A percentile compares a stretch with the other conserved stretches of the same genome.
These are phyloP conservation scores for Alternaria novae-zelandiae DNA, from an alignment of 2,329 filamentous ascomycete species.

Conservation along the genomic window DNA sequence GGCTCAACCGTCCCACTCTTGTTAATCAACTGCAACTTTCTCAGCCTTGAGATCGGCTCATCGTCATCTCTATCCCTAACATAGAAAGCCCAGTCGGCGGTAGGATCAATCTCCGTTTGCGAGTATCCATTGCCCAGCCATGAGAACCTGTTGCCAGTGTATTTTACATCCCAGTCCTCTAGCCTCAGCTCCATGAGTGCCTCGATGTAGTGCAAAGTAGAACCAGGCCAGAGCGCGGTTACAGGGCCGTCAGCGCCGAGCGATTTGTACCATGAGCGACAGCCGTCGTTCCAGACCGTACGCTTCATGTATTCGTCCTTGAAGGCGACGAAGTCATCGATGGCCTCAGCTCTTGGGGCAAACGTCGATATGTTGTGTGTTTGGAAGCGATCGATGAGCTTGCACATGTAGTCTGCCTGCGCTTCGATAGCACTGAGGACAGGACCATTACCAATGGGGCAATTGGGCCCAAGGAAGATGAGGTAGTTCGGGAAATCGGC, in stretches of 20 bases:
- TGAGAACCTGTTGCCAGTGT: constrained; percentile 45
- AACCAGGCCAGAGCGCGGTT: constrained; percentile 54
- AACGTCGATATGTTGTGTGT: constrained; percentile 55
- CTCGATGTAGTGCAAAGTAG: constrained; percentile 59
- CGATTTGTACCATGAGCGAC: constrained; percentile 54
- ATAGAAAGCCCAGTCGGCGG: constrained; percentile 47
- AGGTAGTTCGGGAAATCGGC: constrained; percentile 57
- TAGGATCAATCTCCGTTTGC: constrained; percentile 44
- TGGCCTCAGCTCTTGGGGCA: constrained; percentile 53
- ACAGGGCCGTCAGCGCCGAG: constrained; percentile 40
- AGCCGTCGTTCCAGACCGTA: constrained; percentile 56
- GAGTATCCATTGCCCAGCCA: constrained; percentile 49
- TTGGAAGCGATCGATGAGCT: constrained; percentile 58
- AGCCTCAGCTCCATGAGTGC: constrained; percentile 53
- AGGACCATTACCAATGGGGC: constrained; percentile 51
- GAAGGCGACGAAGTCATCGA: constrained; percentile 59
- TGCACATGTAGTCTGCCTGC: constrained; percentile 59
- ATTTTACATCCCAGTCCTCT: constrained; percentile 57
- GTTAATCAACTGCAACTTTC: constrained; percentile 39
- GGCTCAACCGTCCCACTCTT: constrained; percentile 37
- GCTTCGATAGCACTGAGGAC: constrained; percentile 54
- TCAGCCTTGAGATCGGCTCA: constrained; percentile 33
- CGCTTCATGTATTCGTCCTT: constrained; percentile 55
- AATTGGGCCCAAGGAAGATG: constrained; percentile 52
- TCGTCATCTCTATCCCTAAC: constrained; percentile 44